phyloP scores from a whole-genome alignment of 31 red algal genomes.

The Asparagopsis taxiformis region DNA sequence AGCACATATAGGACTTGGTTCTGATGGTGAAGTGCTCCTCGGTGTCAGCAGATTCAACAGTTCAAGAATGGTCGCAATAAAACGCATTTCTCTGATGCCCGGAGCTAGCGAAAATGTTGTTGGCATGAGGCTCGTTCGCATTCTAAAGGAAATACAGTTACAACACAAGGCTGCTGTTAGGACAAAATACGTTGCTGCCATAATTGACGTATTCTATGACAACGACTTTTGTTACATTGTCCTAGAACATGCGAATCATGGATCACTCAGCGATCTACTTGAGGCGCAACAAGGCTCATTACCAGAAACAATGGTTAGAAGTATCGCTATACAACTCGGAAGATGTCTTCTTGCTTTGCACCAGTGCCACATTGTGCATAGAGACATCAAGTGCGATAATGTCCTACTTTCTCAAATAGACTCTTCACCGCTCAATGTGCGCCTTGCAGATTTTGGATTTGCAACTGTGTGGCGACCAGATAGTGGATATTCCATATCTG shows the following conservation, averaged over 20 bases:
- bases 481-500: conserved; percentile 4
- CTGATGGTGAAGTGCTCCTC: conserved; percentile 35
- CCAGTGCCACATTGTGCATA: conserved; percentile 55
- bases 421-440: conserved; percentile 9
- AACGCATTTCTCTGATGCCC: conserved; percentile 1
- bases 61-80: conserved; percentile 8
- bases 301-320: conserved; percentile 34
- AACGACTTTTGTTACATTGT: conserved; percentile 47
- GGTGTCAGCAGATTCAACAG: background rate
- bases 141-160: conserved; percentile 52
- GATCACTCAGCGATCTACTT: conserved; percentile 49
- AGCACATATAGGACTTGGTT: conserved; percentile 21
- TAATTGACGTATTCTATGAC: conserved; percentile 65
- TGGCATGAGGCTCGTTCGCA: conserved; percentile 14
- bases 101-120: background rate
- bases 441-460: conserved; percentile 61
- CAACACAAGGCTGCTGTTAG: conserved; percentile 59
- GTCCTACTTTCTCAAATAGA: conserved; percentile 28
- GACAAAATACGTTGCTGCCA: conserved; percentile 32
- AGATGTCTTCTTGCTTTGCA: conserved; percentile 50
- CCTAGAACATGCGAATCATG: conserved; percentile 44
- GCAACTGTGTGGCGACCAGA: conserved; percentile 50
- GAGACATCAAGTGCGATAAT: conserved; percentile 71
- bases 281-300: conserved; percentile 24
- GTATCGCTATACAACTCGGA: conserved; percentile 47